Evolutionary conservation across 345 rosid species (phyloP).

Genomic region (Abelmoschus esculentus): DNA sequence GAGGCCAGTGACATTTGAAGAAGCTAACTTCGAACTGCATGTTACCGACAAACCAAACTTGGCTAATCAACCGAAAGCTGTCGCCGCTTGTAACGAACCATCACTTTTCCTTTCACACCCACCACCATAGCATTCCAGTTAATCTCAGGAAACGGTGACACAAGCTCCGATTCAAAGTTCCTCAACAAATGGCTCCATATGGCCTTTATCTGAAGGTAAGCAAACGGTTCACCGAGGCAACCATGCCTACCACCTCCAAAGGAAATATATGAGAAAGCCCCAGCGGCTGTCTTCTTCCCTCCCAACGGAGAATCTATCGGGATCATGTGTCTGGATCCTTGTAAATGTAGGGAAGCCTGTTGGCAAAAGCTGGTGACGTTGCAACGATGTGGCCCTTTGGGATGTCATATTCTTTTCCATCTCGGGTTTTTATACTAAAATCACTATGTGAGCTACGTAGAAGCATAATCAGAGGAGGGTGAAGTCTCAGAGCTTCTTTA

Average conservation of each 20-base stretch:
- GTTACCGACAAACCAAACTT: neutral
- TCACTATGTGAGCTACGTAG: slow-evolving; percentile 77
- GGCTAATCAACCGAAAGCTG: slow-evolving; percentile 29
- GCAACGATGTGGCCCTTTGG: slow-evolving; percentile 95
- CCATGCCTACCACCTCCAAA: slow-evolving; percentile 99
- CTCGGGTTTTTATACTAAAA: slow-evolving; percentile 64
- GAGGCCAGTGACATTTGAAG: neutral
- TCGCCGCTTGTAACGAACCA: slow-evolving; percentile 79
- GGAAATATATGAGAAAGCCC: slow-evolving; percentile 81
- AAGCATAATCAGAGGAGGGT: slow-evolving; percentile 91
- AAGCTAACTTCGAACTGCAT: slow-evolving; percentile 3
- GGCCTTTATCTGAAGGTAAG: slow-evolving; percentile 96
- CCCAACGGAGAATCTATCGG: slow-evolving; percentile 69
- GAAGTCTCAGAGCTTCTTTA: slow-evolving; percentile 94
- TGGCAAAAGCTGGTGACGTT: slow-evolving; percentile 93
- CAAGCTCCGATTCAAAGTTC: slow-evolving; percentile 80
- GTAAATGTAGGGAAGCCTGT: slow-evolving; percentile 73
- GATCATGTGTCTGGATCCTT: slow-evolving; percentile 77
- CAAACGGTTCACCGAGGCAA: slow-evolving; percentile 96
- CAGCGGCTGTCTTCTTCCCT: slow-evolving; percentile 94
- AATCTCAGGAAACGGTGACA: slow-evolving; percentile 91
- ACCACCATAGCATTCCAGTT: slow-evolving; percentile 99
- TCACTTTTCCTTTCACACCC: slow-evolving; percentile 90
- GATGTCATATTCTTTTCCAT: slow-evolving; percentile 76
- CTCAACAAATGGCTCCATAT: slow-evolving; percentile 95